Evolutionary conservation across 805 yeast genomes (phyloP).

Genomic region (Candida takata): DNA sequence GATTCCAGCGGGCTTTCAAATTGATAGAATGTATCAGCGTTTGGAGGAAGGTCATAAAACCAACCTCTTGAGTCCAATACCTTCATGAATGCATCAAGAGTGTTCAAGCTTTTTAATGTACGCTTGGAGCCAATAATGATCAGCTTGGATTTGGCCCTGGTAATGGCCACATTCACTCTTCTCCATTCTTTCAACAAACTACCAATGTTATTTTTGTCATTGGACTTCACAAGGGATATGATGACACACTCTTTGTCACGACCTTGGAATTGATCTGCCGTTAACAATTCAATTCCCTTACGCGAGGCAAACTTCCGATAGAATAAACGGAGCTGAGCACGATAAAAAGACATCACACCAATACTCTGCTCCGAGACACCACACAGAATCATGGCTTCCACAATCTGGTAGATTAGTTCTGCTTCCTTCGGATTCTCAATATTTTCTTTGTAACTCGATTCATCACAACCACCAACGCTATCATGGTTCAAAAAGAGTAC

Average conservation of each 20-base stretch:
- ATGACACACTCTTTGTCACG: slow-evolving; percentile 89
- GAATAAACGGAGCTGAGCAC: slow-evolving; percentile 66
- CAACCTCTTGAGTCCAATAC: slow-evolving; percentile 52
- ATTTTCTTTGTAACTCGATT: slow-evolving; percentile 53
- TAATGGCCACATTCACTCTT: slow-evolving; percentile 89
- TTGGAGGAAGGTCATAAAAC: slow-evolving; percentile 50
- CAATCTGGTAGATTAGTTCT: slow-evolving; percentile 51
- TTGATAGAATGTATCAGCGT: slow-evolving; percentile 13
- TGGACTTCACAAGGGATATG: slow-evolving; percentile 83
- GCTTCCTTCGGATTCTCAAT: slow-evolving; percentile 73
- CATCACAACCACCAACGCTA: slow-evolving; percentile 44
- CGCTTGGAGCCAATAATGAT: slow-evolving; percentile 73
- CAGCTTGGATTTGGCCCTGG: slow-evolving; percentile 80
- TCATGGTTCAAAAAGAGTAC: slow-evolving; percentile 85
- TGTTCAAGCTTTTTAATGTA: slow-evolving; percentile 47
- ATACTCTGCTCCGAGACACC: slow-evolving; percentile 57
- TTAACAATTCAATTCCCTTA: slow-evolving; percentile 62
- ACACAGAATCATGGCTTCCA: slow-evolving; percentile 45
- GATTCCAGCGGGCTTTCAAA: slow-evolving; percentile 1
- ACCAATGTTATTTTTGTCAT: slow-evolving; percentile 59
- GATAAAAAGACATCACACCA: slow-evolving; percentile 86
- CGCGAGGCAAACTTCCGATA: slow-evolving; percentile 24
- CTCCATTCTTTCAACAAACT: slow-evolving; percentile 83
- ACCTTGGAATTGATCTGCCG: slow-evolving; percentile 96
- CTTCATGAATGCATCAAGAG: slow-evolving; percentile 53